Percentiles rank a stretch among this genome's conserved stretches.
phyloP scores from a whole-genome alignment of 2,329 filamentous ascomycete species.

The Periglandula ipomoeae region DNA sequence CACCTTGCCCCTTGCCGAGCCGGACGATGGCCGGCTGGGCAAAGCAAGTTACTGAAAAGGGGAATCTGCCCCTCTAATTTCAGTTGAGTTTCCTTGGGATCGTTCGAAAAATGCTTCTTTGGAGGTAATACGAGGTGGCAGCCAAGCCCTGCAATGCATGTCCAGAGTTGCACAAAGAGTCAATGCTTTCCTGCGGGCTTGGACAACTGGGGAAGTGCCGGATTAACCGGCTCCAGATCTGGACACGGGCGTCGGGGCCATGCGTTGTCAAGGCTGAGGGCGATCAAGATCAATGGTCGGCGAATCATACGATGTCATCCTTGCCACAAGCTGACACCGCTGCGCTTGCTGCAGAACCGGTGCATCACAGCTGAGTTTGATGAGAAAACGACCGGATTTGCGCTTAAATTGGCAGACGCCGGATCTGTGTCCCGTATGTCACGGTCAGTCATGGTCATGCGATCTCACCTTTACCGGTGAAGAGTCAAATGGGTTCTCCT shows the following conservation, averaged over 20 bases:
- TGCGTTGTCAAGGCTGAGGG: not conserved
- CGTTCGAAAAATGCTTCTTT: no score
- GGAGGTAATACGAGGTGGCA: not conserved
- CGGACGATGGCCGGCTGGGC: no score
- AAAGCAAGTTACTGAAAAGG: no score
- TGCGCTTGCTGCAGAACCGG: no score
- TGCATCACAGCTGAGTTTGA: no score
- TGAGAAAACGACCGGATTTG: not conserved
- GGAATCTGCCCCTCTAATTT: no score
- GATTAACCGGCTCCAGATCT: not conserved
- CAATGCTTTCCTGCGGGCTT: not conserved
- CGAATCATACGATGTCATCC: no score
- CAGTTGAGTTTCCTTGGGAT: no score
- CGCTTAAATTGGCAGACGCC: not conserved
- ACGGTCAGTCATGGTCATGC: not conserved
- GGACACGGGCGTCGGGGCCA: not conserved
- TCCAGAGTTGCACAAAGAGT: not conserved
- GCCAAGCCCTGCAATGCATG: not conserved
- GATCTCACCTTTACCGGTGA: not conserved
- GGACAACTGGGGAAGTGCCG: not conserved
- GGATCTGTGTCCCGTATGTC: not conserved
- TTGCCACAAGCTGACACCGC: no score
- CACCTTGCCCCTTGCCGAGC: no score
- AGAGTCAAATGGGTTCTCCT: not conserved
- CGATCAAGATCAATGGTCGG: not conserved